These are phyloP conservation scores for Sonneratia caseolaris DNA, from an alignment of 345 rosid species.

Conservation along the genomic window DNA sequence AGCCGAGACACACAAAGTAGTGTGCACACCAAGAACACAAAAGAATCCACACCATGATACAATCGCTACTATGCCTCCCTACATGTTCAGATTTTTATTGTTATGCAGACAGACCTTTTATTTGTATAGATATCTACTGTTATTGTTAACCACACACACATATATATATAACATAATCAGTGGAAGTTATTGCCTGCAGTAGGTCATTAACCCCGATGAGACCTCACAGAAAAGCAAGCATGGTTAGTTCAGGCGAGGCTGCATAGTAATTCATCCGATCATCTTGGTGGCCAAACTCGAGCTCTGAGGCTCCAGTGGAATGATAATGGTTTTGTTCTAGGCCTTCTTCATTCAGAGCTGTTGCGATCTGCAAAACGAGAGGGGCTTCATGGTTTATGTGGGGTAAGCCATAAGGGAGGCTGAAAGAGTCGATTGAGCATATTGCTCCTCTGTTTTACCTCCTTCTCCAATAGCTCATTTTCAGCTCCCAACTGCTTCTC, in stretches of 20 bases:
- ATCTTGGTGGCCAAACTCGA: not conserved
- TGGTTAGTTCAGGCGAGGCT: not conserved
- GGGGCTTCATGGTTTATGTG: not conserved
- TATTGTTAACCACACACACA: no score
- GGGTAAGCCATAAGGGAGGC: not conserved
- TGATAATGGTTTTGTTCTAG: not conserved
- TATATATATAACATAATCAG: no score
- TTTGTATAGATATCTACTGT: no score
- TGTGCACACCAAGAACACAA: no score
- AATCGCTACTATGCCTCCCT: no score
- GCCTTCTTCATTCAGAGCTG: not conserved
- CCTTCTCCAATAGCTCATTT: slow-evolving; percentile 3
- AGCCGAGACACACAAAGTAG: no score
- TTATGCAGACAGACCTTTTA: no score
- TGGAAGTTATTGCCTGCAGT: no score
- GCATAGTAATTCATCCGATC: not conserved
- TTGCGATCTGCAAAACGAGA: not conserved
- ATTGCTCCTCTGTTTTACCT: slow-evolving; percentile 10
- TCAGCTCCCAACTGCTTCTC: slow-evolving; percentile 12
- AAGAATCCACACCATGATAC: no score
- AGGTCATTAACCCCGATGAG: no score
- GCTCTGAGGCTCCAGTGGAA: not conserved
- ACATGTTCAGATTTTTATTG: no score
- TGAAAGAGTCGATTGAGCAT: not conserved
- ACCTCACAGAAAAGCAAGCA: not conserved